Evolutionary conservation across 1,139 yeast genomes (phyloP).

Genomic region (Protomyces pachydermus): DNA sequence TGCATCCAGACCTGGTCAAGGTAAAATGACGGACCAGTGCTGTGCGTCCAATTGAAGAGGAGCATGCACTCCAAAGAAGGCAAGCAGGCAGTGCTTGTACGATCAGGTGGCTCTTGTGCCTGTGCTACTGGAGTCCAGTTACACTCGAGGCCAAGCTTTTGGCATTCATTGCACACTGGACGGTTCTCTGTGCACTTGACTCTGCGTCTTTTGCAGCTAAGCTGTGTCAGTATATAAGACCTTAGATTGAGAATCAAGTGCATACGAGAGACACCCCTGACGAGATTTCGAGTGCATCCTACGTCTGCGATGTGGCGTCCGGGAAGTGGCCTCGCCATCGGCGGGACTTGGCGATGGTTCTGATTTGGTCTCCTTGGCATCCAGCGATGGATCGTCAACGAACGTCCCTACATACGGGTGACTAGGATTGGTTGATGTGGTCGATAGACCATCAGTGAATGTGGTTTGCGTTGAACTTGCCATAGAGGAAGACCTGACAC

Average conservation of each 20-base stretch:
- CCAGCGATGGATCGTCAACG: not conserved
- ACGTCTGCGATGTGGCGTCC: slow-evolving; percentile 29
- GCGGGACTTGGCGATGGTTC: too few species aligned
- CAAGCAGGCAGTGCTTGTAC: not conserved
- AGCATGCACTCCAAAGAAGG: slow-evolving; percentile 16
- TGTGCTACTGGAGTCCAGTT: slow-evolving; percentile 7
- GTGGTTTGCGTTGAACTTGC: not conserved
- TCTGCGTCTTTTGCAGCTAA: slow-evolving; percentile 46
- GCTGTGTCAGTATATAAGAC: too few species aligned
- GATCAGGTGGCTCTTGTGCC: not conserved
- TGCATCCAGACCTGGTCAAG: slow-evolving; percentile 10
- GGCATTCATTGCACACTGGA: slow-evolving; percentile 36
- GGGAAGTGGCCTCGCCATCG: too few species aligned
- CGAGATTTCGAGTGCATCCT: slow-evolving; percentile 32
- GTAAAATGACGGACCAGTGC: slow-evolving; percentile 5
- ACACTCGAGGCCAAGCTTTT: slow-evolving; percentile 18
- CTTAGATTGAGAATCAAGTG: too few species aligned
- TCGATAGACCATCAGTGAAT: not conserved
- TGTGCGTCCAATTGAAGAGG: slow-evolving; percentile 18
- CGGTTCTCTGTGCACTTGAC: slow-evolving; percentile 48
- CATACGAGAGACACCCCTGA: slow-evolving; percentile 40
- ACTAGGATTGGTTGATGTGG: not conserved
- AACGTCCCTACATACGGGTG: not conserved
- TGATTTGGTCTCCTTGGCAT: not conserved
- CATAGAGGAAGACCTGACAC: not conserved